These are phyloP conservation scores for Acidiella bohemica DNA, from an alignment of 495 filamentous ascomycete species.

Conservation along the genomic window DNA sequence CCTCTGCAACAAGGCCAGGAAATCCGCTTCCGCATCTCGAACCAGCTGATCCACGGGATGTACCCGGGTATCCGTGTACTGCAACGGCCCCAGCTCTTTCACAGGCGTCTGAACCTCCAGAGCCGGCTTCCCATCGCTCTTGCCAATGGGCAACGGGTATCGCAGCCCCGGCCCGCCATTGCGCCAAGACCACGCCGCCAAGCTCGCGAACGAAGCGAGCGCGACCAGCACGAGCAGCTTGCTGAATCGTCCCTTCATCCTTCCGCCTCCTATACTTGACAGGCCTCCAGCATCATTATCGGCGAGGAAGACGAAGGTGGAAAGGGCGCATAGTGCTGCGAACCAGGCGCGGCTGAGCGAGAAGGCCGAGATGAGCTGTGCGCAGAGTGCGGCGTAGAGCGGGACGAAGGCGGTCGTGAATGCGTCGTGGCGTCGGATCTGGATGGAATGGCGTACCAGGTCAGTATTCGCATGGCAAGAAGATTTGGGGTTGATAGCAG, in stretches of 20 bases:
- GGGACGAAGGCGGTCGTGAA: conserved; percentile 13
- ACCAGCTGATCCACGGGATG: conserved; percentile 45
- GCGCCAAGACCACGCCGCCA: conserved; percentile 7
- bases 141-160: conserved; percentile 2
- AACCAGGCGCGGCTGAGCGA: conserved; percentile 18
- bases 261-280: background rate
- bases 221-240: conserved; percentile 15
- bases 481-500: too few species aligned
- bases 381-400: conserved; percentile 9
- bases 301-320: conserved; percentile 12
- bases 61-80: conserved; percentile 17
- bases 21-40: conserved; percentile 34
- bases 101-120: background rate
- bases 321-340: conserved; percentile 10
- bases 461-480: too few species aligned
- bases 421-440: conserved; percentile 16
- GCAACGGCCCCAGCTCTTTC: conserved; percentile 17
- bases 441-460: background rate
- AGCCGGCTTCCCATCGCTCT: background rate
- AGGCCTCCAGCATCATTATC: background rate
- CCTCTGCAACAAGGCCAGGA: conserved; percentile 33
- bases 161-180: too few species aligned
- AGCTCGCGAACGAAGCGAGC: conserved; percentile 10
- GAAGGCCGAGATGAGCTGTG: conserved; percentile 10
- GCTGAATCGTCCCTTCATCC: conserved; percentile 7